Evolutionary conservation across 2,329 filamentous ascomycete genomes (phyloP).

Genomic region (Penicillium sp.): DNA sequence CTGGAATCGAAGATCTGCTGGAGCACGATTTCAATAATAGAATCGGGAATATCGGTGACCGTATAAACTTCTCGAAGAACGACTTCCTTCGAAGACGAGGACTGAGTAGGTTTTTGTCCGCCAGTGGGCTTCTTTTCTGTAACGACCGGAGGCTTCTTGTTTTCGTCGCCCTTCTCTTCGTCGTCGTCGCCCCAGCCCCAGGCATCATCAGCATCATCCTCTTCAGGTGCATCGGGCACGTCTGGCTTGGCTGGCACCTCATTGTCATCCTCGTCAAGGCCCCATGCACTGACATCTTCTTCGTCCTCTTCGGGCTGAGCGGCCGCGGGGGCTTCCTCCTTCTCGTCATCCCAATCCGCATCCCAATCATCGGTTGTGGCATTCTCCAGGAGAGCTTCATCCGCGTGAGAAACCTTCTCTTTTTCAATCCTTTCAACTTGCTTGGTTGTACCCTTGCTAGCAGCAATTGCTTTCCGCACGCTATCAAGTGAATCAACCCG

Average conservation of each 20-base stretch:
- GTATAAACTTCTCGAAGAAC: constrained; percentile 83
- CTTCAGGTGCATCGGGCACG: constrained; percentile 19
- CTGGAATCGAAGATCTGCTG: constrained; percentile 45
- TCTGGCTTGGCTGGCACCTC: constrained; percentile 15
- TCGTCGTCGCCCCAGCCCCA: constrained; percentile 84
- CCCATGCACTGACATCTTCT: constrained; percentile 53
- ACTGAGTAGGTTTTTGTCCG: constrained; percentile 16
- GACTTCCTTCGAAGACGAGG: constrained; percentile 58
- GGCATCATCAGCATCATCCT: constrained; percentile 58
- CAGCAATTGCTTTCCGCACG: constrained; percentile 67
- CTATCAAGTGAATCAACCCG: constrained; percentile 75
- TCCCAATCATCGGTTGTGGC: constrained; percentile 67
- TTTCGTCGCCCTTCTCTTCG: constrained; percentile 31
- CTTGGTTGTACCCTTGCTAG: constrained; percentile 66
- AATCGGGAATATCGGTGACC: constrained; percentile 82
- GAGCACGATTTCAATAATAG: constrained; percentile 55
- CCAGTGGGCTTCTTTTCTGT: constrained; percentile 22
- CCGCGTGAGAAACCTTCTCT: constrained; percentile 71
- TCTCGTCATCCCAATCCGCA: constrained; percentile 74
- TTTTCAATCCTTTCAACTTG: constrained; percentile 83
- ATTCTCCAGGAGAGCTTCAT: constrained; percentile 63
- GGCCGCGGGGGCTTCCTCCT: constrained; percentile 41
- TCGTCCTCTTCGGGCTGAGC: constrained; percentile 35
- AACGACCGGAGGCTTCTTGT: constrained; percentile 17
- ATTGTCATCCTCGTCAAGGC: constrained; percentile 46